Evolutionary conservation across 768 basidiomycete species (phyloP).

Genomic region (Tylopilus sp.): DNA sequence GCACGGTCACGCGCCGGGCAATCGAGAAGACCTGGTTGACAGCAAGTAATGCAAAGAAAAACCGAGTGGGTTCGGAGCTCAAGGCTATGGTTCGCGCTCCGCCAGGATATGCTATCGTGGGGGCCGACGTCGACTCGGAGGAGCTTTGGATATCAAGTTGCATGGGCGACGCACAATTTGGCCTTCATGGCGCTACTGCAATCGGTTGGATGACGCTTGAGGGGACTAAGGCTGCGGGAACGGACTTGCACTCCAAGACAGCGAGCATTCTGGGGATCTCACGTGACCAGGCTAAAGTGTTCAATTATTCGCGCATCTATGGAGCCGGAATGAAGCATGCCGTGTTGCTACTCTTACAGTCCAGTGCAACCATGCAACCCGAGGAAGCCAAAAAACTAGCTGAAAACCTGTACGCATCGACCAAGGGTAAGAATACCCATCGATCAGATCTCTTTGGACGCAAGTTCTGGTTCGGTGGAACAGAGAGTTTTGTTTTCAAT

Average conservation of each 20-base stretch:
- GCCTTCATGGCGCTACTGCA: slow-evolving; percentile 92
- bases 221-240: slow-evolving; percentile 91
- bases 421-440: slow-evolving; percentile 89
- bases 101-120: slow-evolving; percentile 89
- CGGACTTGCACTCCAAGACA: slow-evolving; percentile 96
- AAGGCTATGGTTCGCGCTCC: slow-evolving; percentile 98
- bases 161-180: slow-evolving; percentile 98
- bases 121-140: slow-evolving; percentile 98
- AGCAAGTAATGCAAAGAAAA: slow-evolving; percentile 96
- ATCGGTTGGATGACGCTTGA: slow-evolving; percentile 99
- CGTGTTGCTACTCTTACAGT: slow-evolving; percentile 79
- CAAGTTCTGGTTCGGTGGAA: slow-evolving; percentile 96
- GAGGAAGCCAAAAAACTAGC: slow-evolving; percentile 80
- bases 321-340: slow-evolving; percentile 98
- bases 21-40: slow-evolving; percentile 99
- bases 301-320: slow-evolving; percentile 98
- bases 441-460: slow-evolving; percentile 68
- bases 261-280: slow-evolving; percentile 90
- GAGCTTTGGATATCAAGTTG: slow-evolving; percentile 99
- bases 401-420: slow-evolving; percentile 82
- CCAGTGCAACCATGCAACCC: slow-evolving; percentile 73
- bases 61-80: slow-evolving; percentile 96
- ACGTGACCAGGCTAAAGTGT: slow-evolving; percentile 93
- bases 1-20: slow-evolving; percentile 94
- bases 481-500: slow-evolving; percentile 96